Percentiles rank a stretch among this genome's conserved stretches.
Evolutionary conservation across 768 basidiomycete species (phyloP).

Genomic region (Tephrocybe sp.): DNA sequence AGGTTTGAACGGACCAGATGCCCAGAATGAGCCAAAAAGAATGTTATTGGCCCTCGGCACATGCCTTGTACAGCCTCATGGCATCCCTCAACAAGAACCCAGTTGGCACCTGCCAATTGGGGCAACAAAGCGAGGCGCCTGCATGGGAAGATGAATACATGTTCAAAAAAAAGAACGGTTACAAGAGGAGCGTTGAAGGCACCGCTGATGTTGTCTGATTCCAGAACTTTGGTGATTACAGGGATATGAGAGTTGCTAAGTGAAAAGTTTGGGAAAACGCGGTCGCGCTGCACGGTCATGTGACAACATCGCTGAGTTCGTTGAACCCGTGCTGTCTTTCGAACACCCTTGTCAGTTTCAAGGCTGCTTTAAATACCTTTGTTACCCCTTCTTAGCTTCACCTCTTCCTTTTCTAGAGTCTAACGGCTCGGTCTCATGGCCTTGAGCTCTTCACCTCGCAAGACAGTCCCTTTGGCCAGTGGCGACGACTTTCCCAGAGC

Average conservation of each 20-base stretch:
- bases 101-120: background rate
- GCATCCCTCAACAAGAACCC: background rate
- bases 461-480: slow-evolving; percentile 69
- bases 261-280: too few relatives aligned
- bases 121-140: background rate
- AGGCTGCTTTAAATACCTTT: background rate
- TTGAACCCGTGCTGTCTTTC: slow-evolving; percentile 14
- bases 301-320: slow-evolving; percentile 24
- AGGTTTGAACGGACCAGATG: background rate
- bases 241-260: too few relatives aligned
- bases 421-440: slow-evolving; percentile 44
- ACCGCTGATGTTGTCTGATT: background rate
- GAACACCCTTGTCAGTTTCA: slow-evolving; percentile 1
- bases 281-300: slow-evolving; percentile 22
- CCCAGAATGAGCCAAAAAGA: background rate
- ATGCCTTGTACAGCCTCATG: slow-evolving; percentile 9
- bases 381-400: slow-evolving; percentile 8
- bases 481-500: slow-evolving; percentile 63
- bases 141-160: background rate
- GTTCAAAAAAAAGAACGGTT: background rate
- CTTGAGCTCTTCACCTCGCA: slow-evolving; percentile 68
- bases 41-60: background rate
- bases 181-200: background rate
- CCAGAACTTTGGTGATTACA: too few relatives aligned
- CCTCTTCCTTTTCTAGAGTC: slow-evolving; percentile 1